Conservation (phyloP, 371 early-diverging fungal species). For the Actinomortierella wolfii region DNA sequence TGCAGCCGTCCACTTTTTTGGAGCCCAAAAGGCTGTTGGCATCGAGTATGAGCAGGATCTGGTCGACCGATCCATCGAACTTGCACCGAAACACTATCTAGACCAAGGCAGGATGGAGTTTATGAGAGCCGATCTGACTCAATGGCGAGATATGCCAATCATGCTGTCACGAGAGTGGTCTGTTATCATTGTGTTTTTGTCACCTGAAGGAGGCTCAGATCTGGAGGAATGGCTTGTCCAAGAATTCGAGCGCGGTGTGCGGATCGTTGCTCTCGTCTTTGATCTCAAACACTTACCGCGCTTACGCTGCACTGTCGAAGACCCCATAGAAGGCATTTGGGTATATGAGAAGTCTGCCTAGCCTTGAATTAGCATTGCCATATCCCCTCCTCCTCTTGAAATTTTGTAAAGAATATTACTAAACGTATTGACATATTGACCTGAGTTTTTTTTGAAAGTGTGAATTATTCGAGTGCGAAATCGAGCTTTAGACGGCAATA, state of each 20-base stretch:
- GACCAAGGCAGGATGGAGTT: slow-evolving; percentile 44
- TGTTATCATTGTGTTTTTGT: slow-evolving; percentile 58
- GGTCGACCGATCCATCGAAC: slow-evolving; percentile 49
- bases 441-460: too few species aligned
- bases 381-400: too few species aligned
- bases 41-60: slow-evolving; percentile 60
- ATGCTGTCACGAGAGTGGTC: slow-evolving; percentile 50
- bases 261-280: slow-evolving; percentile 63
- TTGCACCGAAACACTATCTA: slow-evolving; percentile 43
- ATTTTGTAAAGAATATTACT: too few species aligned
- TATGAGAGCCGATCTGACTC: slow-evolving; percentile 53
- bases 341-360: slow-evolving; percentile 51
- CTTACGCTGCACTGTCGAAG: slow-evolving; percentile 47
- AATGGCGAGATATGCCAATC: slow-evolving; percentile 39
- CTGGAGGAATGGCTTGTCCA: slow-evolving; percentile 56
- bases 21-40: slow-evolving; percentile 54
- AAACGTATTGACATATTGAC: too few species aligned
- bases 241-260: slow-evolving; percentile 56
- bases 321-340: slow-evolving; percentile 61
- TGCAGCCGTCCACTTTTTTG: slow-evolving; percentile 55
- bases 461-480: too few species aligned
- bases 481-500: too few species aligned
- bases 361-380: too few species aligned
- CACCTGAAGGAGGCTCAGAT: slow-evolving; percentile 63
- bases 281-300: slow-evolving; percentile 60